Evolutionary conservation across 805 yeast genomes (phyloP), one percentile per base, ranked within the genome.

Genomic region (Candida oleophila): DNA sequence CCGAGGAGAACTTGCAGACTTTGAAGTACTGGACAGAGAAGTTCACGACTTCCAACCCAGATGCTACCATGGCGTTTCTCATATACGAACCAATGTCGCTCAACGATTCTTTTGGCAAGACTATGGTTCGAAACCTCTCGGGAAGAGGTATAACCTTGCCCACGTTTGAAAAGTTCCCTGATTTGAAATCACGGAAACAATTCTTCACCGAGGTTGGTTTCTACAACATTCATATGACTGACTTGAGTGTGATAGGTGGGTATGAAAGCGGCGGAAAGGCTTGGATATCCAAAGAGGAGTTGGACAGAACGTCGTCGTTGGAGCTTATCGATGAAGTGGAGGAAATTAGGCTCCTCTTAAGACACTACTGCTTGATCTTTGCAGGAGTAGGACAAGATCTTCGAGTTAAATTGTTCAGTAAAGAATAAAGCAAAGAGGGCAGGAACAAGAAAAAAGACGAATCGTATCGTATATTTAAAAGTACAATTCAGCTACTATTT

Each of bases 321-420:
- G 94, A 87, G 60, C 65, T 85, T 52, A 69, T 87, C 18, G 95
- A 87, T 61, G 95, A 87, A 60, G 61, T 84, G 3, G 95, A 87
- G 61, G 95, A 87, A 55, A 73, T 87, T 59, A 63, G 70, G 44
- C 65, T 87, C 35, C 68, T 87, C 40, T 75, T 84, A 49, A 65
- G 68, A 32, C 95, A 87, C 61, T 87, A 87, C 55, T 72, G 83
- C 39, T 61, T 80, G 33, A 57, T 62, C 14, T 68, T 61, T 46
- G 67, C 61, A 4, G 71, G 65, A 22, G 20, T 19, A 8, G 36
- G 36, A 7, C 15, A 18, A 15, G 22, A 36, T 36, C 20, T 36
- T 16, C 30, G 30, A 25, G 30, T 25, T 5, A 25, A 12, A n/a
- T 16, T 16, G 20, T 8, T 15, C 20, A 35, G 16, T 16, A 8